Evolutionary conservation across 1,284 basidiomycete genomes (phyloP), one percentile per base, ranked within the genome.

Genomic region (Chalciporus sp.): DNA sequence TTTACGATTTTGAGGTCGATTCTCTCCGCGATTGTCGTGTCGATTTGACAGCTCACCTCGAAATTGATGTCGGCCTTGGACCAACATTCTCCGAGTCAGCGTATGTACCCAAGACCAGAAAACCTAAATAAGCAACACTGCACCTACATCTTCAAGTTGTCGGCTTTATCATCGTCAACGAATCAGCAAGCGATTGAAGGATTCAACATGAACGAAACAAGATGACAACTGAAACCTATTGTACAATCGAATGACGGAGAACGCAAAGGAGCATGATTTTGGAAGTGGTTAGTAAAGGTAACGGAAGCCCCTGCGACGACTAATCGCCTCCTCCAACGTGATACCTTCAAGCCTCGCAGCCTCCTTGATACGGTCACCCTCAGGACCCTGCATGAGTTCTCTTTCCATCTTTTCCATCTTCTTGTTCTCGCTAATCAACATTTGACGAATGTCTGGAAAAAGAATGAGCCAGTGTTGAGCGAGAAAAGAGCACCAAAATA

Each of bases 291-390:
- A 63, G 27, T 59, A 60, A 7, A 80, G 60, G 62, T 77, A 81
- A 40, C 78, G 68, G 66, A 76, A 81, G 1, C 77, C 77, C 61
- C 71, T 81, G 51, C 78, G 70, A 52, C 73, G 72, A 55, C 74
- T 71, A 65, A 81, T 70, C 1, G 79, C 81, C 58, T 82, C 72
- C 19, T 81, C 79, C 46, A 81, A 79, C 0, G 75, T 76, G 20
- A 82, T 72, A 7, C 78, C 77, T 56, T 83, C 80, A 31, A 82
- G 58, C 52, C 69, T 69, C 8, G 79, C 80, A 5, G 78, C 80
- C 53, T 80, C 77, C 58, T 77, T 74, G 12, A 80, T 77, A 41
- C 80, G 71, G 7, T 66, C 59, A 20, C 73, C 65, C 54, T 77
- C 69, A 7, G 74, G 73, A 10, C 70, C 75, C 52, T 74, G 59